Evolutionary conservation across 257 asterid genomes (phyloP), one percentile per base, ranked within the genome.

Genomic region (Nyctanthes arbortristis): DNA sequence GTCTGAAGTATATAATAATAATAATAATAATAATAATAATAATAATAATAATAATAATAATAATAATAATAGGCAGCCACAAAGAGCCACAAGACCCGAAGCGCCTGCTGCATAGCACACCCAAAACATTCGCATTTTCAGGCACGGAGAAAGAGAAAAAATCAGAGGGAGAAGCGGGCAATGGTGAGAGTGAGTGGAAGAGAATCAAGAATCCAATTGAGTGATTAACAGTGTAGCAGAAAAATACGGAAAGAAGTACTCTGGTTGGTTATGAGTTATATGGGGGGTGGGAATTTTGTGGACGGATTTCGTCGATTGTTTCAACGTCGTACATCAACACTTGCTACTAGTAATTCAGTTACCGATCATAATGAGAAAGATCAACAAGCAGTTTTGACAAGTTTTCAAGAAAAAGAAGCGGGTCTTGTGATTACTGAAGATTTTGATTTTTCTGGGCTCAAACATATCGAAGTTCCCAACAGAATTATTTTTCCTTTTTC

Each of bases 261-360:
- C 30, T 52, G 31, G 16, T 24, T 10, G 9, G 59, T 24, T 24
- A 52, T 24, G 60, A 61, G 80, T 74, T 82, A 78, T 85, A 93
- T 87, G 97, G 96, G 99, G 82, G 95, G 96, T 62, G 89, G 92
- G 69, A 76, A 94, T 76, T 91, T 93, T 71, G 96, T 93, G 93
- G 96, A 91, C 56, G 91, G 89, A 43, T 87, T 93, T 83, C 91
- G 96, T 85, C 89, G 88, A 69, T 84, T 78, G 92, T 93, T 91
- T 63, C 96, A 87, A n/a, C 82, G 94, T 67, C 83, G 85, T 72
- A 7, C 59, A 52, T 52, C 59, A 20, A 52, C 30, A 22, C 59
- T 52, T 20, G 67, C 54, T 69, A 16, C 82, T 56, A 47, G 71
- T 57, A 58, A 75, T 66, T 70, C 75, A 52, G 31, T 20, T 52